phyloP scores from a whole-genome alignment of 306 rosid genomes.

The Carpinus fangiana region DNA sequence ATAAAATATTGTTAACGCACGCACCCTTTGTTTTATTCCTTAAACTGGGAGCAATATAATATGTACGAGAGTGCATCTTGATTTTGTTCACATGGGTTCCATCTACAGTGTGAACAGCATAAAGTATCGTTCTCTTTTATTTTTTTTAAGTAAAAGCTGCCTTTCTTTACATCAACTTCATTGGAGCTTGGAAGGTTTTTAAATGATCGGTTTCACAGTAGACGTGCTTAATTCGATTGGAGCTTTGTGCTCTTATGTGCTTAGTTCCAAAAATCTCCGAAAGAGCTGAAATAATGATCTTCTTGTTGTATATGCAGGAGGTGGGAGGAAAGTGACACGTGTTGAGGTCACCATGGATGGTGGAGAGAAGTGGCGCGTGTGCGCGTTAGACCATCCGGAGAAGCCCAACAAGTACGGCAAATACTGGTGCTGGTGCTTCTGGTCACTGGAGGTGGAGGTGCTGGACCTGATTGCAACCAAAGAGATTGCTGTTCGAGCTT shows the following conservation, averaged over 20 bases:
- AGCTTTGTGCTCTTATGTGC: not conserved
- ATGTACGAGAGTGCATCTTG: not conserved
- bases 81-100: not conserved
- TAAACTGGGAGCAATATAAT: not conserved
- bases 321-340: constrained; percentile 87
- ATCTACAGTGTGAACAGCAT: not conserved
- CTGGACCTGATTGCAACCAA: constrained; percentile 57
- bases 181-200: not conserved
- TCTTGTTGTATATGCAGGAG: constrained; percentile 44
- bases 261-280: not conserved
- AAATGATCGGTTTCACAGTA: not conserved
- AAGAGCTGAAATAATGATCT: not conserved
- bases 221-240: not conserved
- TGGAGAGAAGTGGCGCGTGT: constrained; percentile 77
- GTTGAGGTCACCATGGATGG: constrained; percentile 82
- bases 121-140: not conserved
- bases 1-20: no score
- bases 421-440: constrained; percentile 95
- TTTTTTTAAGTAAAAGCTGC: not conserved
- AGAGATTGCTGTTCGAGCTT: constrained; percentile 78
- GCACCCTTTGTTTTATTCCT: not conserved
- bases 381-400: constrained; percentile 60
- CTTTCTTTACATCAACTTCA: not conserved
- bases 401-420: constrained; percentile 74
- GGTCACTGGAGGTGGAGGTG: constrained; percentile 80